Base-by-base conservation (phyloP, 495 filamentous ascomycete genomes). In the Aspergillus baeticus region DNA sequence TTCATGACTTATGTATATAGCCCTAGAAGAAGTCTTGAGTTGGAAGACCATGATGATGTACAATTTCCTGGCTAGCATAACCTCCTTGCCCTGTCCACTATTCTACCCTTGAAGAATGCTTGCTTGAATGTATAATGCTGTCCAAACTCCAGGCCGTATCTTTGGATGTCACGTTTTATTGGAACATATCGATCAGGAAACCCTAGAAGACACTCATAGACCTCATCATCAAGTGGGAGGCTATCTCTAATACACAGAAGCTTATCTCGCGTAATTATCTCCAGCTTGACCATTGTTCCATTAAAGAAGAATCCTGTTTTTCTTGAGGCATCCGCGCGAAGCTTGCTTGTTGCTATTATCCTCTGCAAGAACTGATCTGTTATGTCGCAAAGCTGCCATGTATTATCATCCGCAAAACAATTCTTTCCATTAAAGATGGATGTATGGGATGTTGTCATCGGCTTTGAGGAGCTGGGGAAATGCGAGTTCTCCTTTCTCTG, bases 401-500 rank as follows among this genome's bases (percentile, higher is more conserved):
- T 36, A 29, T 49, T 31, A n/a, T 49, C 46, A 49, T 49, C 46
- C 5, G 46, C 8, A 2, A 36, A 5, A 20, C 35, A 36, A 2
- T 35, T 35, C 7, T 8, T 49, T 11, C 46, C 46, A 20, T 49
- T 36, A 10, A 35, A 49, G 26, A 49, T 49, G 20, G 26, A 49
- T 49, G 20, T 49, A 29, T 17, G 46, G 35, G 15, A 35, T 49
- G 31, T 49, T 36, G 46, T 22, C 46, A 35, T 49, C 14, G 15
- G 14, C 37, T 17, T 41, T 17, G 37, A 41, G 14, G 6, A 41
- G 37, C 37, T 41, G 37, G 6, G 37, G 37, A 17, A 41, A 41
- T 1, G 37, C 37, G 14, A 41, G 37, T 17, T 41, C 37, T n/a
- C n/a, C n/a, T 41, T 41, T 29, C 3, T 77, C 71, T 21, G 6